phyloP scores from a whole-genome alignment of 257 asterid genomes.

The Anisodus acutangulus region DNA sequence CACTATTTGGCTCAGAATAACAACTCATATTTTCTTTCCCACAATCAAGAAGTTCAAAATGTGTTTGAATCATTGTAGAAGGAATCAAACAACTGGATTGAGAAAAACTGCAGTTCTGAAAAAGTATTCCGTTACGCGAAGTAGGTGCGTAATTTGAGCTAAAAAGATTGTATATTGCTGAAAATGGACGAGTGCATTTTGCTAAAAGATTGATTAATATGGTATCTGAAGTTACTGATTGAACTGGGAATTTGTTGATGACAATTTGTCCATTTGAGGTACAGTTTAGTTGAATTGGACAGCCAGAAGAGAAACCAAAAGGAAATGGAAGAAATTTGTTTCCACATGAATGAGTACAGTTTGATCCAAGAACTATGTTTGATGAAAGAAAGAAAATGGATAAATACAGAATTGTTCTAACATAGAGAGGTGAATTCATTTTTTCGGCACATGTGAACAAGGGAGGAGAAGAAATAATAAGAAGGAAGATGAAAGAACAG shows the following conservation, averaged over 20 bases:
- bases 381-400: constrained; percentile 17
- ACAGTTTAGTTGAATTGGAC: constrained; percentile 70
- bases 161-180: constrained; percentile 51
- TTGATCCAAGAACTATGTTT: constrained; percentile 23
- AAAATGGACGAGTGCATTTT: constrained; percentile 60
- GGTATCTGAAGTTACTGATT: constrained; percentile 40
- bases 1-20: constrained; percentile 57
- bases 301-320: constrained; percentile 74
- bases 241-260: constrained; percentile 53
- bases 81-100: constrained; percentile 60
- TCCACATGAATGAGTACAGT: constrained; percentile 68
- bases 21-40: constrained; percentile 55
- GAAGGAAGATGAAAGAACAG: neutral
- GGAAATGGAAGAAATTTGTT: constrained; percentile 50
- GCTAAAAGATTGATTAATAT: constrained; percentile 57
- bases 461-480: neutral
- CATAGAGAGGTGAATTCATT: neutral
- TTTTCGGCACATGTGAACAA: constrained; percentile 1
- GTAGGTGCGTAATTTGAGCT: constrained; percentile 70
- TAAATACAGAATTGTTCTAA: constrained; percentile 6
- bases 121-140: constrained; percentile 62
- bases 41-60: constrained; percentile 67
- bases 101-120: constrained; percentile 52
- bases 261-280: constrained; percentile 50
- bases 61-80: constrained; percentile 63